Evolutionary conservation across 345 rosid genomes (phyloP), one percentile per base, ranked within the genome.

Genomic region (Syzygium oleosum): DNA sequence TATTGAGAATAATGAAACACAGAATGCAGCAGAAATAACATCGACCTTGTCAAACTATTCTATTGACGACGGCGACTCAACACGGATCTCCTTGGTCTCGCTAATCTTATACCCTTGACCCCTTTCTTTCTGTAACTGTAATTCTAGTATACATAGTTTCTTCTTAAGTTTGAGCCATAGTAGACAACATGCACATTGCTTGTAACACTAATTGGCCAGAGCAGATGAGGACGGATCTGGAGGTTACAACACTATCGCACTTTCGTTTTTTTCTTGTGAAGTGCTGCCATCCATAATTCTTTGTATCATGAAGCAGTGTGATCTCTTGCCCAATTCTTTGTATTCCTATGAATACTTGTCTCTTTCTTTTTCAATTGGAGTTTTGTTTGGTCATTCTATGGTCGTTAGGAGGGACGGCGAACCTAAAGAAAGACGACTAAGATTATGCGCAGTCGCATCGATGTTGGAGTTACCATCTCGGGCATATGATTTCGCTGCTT

Each of bases 121-220:
- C 85, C 1, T 80, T 85, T 34, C n/a, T 23, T 16, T 79, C 27
- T 54, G 77, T 79, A 78, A 27, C 73, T 54, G 51, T 78, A 52
- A 87, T 31, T 34, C 63, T 52, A 25, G 52, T 38, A 52, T 54
- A 77, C 88, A 16, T 59, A 22, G 46, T 41, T 25, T 87, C 31
- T 63, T 61, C 56, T 52, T 79, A 43, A 53, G 51, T 73, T 73
- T 73, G 83, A 73, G 83, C 83, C 49, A 73, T 73, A 38, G 49
- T 38, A 73, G 80, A 73, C 83, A 38, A 38, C 49, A 19, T 73
- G 83, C 83, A 73, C 83, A 87, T 87, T 87, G 88, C 84, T 80
- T 79, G 78, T 87, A 79, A 54, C 43, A 52, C 58, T 31, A 43
- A 19, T 41, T 55, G 46, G 55, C 51, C 31, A 49, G 85, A 80